Base-by-base conservation (phyloP, 2,329 filamentous ascomycete genomes). In the Trichoderma lentiforme region DNA sequence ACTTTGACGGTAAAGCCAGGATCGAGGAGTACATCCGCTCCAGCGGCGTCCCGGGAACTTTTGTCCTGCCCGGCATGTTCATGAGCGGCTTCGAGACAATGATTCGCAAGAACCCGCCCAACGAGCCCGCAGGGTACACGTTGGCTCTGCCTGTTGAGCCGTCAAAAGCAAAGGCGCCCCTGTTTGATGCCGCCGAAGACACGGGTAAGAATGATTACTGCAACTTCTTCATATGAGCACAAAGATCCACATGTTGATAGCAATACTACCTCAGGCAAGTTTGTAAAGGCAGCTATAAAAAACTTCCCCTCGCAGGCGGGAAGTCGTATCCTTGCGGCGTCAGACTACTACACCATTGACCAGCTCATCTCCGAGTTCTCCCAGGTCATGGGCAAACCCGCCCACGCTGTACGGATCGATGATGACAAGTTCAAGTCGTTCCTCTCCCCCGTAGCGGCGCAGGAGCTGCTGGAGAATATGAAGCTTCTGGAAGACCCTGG, bases 1-100 rank as follows among this genome's bases (percentile, higher is more conserved):
- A 87, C 71, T 91, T 91, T 72, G 88, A 90, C 74, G 81, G 80
- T 72, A 91, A 91, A 77, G 86, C 87, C 32, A 79, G 85, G 36
- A 83, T 87, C 14, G 88, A 90, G 74, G 73, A 82, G n/a, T 89
- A 90, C 74, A 88, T 90, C 70, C 85, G 86, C 12, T 71, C 75
- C 0, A 79, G 85, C 2, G 83, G 83, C 0, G 78, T 90, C 3
- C 83, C 84, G 1, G 83, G 81, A 12, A 84, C 87, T 0, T 89
- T 89, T 76, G 84, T 86, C 71, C 79, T 84, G 3, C 84, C 86
- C 0, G 88, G 83, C 0, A 81, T 81, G 36, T 91, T 88, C 75
- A 89, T 90, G 85, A 83, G 85, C 72, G 89, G 89, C 73, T 70
- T 82, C 15, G 73, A 78, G 1, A 70, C 67, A 2, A 76, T 77